A percentile compares a stretch with the other conserved stretches of the same genome.
phyloP scores from a whole-genome alignment of 2,329 filamentous ascomycete genomes.

The Daldinia sp. region DNA sequence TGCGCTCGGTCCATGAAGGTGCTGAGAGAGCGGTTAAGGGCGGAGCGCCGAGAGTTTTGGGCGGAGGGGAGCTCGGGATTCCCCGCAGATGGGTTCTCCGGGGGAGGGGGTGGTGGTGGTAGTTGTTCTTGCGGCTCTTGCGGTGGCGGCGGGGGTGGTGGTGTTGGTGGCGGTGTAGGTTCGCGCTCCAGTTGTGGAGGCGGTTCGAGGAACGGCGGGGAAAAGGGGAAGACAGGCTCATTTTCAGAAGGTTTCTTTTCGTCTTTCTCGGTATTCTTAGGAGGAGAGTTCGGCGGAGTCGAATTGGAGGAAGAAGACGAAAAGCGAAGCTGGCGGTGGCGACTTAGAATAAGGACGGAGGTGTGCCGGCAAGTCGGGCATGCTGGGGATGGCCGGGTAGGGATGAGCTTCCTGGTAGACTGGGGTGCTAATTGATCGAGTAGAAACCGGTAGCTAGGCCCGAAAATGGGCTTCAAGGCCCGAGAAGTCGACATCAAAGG shows the following conservation, averaged over 20 bases:
- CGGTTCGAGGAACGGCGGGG: neutral
- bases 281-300: constrained; percentile 28
- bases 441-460: constrained; percentile 41
- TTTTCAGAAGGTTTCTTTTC: neutral
- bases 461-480: constrained; percentile 42
- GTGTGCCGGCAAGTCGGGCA: constrained; percentile 44
- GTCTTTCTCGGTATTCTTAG: constrained; percentile 1
- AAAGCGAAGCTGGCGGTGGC: constrained; percentile 38
- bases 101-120: constrained; percentile 8
- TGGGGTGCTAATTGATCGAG: constrained; percentile 42
- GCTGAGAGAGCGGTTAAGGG: constrained; percentile 62
- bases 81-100: neutral
- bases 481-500: constrained; percentile 42
- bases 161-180: constrained; percentile 1
- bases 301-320: constrained; percentile 43
- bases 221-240: constrained; percentile 1
- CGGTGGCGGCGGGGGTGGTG: neutral
- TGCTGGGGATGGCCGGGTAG: constrained; percentile 34
- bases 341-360: constrained; percentile 31
- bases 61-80: constrained; percentile 55
- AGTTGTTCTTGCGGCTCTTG: constrained; percentile 6
- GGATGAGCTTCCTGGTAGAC: constrained; percentile 39
- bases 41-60: constrained; percentile 54
- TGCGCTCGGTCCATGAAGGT: constrained; percentile 89
- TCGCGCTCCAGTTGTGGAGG: constrained; percentile 15